phyloP scores from a whole-genome alignment of 2,329 filamentous ascomycete species.

The Epichloe hybrida region DNA sequence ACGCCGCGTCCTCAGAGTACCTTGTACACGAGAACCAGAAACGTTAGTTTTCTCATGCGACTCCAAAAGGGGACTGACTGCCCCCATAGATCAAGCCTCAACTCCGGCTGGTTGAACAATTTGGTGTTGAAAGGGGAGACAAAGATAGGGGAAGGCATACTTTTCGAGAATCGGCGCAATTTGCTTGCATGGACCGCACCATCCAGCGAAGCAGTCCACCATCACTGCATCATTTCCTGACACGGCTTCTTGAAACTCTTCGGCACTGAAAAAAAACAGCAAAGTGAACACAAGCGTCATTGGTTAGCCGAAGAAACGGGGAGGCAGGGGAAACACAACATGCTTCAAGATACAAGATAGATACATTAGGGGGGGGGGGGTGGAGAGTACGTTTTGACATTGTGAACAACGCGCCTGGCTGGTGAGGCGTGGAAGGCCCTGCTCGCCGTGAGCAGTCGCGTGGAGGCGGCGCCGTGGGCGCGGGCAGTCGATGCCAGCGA shows the following conservation, averaged over 20 bases:
- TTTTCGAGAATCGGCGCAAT: slow-evolving; percentile 57
- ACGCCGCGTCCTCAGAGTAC: slow-evolving; percentile 24
- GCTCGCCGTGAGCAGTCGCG: slow-evolving; percentile 1
- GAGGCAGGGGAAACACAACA: too few species aligned
- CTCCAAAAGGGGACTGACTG: too few species aligned
- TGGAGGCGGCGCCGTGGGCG: background rate
- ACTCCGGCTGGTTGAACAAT: too few species aligned
- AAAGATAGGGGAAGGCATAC: slow-evolving; percentile 4
- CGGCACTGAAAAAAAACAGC: slow-evolving; percentile 29
- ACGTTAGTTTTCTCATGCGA: background rate
- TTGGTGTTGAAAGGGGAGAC: background rate
- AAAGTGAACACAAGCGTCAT: background rate
- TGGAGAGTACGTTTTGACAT: slow-evolving; percentile 22
- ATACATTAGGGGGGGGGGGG: too few species aligned
- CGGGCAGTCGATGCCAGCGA: slow-evolving; percentile 1
- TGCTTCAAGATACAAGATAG: too few species aligned
- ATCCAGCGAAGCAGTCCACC: slow-evolving; percentile 76
- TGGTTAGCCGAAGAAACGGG: too few species aligned
- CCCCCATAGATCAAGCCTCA: too few species aligned
- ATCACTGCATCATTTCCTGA: slow-evolving; percentile 46
- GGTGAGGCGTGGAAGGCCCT: slow-evolving; percentile 21
- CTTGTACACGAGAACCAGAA: slow-evolving; percentile 8
- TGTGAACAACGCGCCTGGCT: slow-evolving; percentile 31
- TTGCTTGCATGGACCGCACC: slow-evolving; percentile 90
- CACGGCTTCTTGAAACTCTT: slow-evolving; percentile 44